Evolutionary conservation across 345 rosid genomes (phyloP), one percentile per base, ranked within the genome.

Genomic region (Combretum micranthum): DNA sequence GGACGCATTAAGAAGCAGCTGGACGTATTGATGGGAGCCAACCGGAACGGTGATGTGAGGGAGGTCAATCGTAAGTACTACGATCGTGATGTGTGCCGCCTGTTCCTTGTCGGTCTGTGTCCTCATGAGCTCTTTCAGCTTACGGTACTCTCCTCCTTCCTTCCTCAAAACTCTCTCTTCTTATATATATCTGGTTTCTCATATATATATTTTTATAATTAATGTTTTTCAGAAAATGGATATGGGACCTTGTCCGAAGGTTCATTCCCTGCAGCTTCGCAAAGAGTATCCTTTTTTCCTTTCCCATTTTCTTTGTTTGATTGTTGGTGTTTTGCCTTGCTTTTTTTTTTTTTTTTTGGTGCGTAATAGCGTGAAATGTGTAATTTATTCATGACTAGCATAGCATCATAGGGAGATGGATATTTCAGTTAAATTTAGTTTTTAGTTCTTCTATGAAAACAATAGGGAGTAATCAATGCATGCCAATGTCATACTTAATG

Each of bases 181-280:
- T 6, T 50, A 47, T 42, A 25, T 19, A 15, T 59, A 12, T 13
- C 17, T 42, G 2, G 54, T 25, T 44, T 6, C 14, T 17, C 39
- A 23, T 25, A 50, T 1, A 17, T 25, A 51, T 44, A 44, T 56
- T 39, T n/a, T 10, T 9, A 47, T 52, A 20, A 32, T 47, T 20
- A 12, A 15, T 46, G 19, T 4, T 11, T 19, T 7, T 49, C 84
- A 94, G 97, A 94, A 94, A 85, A 94, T 94, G 99, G 99, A 94
- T 69, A 89, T 94, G 99, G 99, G 99, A 43, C 97, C 99, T 4
- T 94, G 99, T 73, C 95, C 99, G 20, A 94, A 94, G 75, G 96
- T 90, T 60, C 99, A 94, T 75, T 94, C 99, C 32, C 74, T 87
- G 73, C 96, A 83, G 76, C 86, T 94, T 68, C 76, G 99, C 67